phyloP scores from a whole-genome alignment of 345 rosid genomes.

The Acer campestre region DNA sequence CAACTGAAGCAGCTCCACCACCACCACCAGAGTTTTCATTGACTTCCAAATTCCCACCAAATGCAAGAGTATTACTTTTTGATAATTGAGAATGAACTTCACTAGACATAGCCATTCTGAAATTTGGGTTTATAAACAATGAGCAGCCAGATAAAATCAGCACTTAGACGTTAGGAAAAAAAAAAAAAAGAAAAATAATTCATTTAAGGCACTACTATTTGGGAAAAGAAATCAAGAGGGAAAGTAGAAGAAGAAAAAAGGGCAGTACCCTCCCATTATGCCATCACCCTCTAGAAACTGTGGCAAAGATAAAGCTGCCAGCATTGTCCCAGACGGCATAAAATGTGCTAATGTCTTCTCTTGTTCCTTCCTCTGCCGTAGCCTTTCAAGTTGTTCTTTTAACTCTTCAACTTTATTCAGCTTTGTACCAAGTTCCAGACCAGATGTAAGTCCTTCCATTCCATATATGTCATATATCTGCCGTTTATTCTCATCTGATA shows the following conservation, averaged over 20 bases:
- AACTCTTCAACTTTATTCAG: constrained; percentile 80
- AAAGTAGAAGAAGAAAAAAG: background rate
- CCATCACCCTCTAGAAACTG: constrained; percentile 76
- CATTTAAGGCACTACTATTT: no score
- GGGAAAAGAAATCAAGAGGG: background rate
- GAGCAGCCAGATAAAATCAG: constrained; percentile 14
- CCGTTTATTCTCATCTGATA: constrained; percentile 83
- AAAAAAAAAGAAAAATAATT: background rate
- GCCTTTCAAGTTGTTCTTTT: constrained; percentile 78
- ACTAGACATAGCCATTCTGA: constrained; percentile 90
- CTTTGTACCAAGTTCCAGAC: constrained; percentile 89
- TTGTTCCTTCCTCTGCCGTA: constrained; percentile 62
- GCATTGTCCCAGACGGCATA: constrained; percentile 65
- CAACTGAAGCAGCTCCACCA: constrained; percentile 69
- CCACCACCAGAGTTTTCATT: constrained; percentile 71
- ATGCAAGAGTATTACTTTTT: constrained; percentile 59
- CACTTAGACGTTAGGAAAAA: background rate
- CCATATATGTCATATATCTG: constrained; percentile 88
- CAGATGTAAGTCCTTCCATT: constrained; percentile 86
- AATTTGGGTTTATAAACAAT: constrained; percentile 25
- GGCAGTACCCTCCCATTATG: constrained; percentile 78
- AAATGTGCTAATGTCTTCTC: constrained; percentile 67
- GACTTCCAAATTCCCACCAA: constrained; percentile 83
- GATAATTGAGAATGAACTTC: constrained; percentile 83
- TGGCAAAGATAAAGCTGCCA: constrained; percentile 73